Percentiles rank a stretch among this genome's conserved stretches.
These are phyloP conservation scores for Elaeagnus macrophylla DNA, from an alignment of 306 rosid genomes.

Conservation along the genomic window DNA sequence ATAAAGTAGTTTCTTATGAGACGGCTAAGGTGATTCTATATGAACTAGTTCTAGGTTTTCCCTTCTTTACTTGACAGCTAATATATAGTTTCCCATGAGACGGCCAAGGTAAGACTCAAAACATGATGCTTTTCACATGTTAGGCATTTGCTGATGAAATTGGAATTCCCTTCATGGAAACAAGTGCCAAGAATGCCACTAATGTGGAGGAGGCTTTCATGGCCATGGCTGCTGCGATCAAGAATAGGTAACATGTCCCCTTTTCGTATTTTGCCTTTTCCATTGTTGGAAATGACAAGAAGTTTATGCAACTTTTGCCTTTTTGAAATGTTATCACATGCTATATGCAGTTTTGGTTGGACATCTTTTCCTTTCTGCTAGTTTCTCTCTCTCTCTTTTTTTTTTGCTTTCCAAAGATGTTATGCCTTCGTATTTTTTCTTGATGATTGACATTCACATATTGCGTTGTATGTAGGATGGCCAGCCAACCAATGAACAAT, in stretches of 20 bases:
- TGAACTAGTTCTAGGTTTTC: neutral
- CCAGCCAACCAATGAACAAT: constrained; percentile 89
- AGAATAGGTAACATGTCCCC: constrained; percentile 26
- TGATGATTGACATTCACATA: constrained; percentile 6
- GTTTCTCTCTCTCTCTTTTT: neutral
- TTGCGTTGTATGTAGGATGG: constrained; percentile 60
- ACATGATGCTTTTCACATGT: neutral
- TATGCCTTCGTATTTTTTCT: neutral
- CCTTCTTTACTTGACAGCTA: constrained; percentile 21
- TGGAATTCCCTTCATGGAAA: constrained; percentile 52
- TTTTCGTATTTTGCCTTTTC: neutral
- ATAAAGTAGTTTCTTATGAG: constrained; percentile 47
- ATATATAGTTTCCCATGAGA: constrained; percentile 46
- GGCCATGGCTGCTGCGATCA: constrained; percentile 56
- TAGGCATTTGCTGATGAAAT: constrained; percentile 51
- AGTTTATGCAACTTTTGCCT: neutral
- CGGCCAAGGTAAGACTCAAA: constrained; percentile 23
- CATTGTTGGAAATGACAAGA: neutral
- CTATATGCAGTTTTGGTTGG: neutral
- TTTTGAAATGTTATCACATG: neutral
- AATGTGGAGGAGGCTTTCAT: constrained; percentile 53
- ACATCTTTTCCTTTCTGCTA: neutral
- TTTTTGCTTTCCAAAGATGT: neutral
- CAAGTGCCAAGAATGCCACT: constrained; percentile 47
- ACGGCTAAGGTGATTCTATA: constrained; percentile 36